phyloP scores from a whole-genome alignment of 208 protist genomes.

The Blechomonas ayalai region DNA sequence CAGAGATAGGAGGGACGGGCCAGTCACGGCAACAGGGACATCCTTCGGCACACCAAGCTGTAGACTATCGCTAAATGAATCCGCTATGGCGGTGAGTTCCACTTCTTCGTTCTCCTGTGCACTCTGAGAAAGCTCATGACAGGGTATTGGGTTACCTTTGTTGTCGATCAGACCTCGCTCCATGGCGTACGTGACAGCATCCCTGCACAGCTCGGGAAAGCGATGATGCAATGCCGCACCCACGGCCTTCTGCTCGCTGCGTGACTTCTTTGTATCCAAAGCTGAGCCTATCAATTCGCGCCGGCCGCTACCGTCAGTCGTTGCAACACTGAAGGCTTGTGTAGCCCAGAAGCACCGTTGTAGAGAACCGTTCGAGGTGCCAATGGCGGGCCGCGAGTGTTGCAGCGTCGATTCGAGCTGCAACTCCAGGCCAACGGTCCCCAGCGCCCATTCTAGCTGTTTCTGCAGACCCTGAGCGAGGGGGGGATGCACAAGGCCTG shows the following conservation, averaged over 20 bases:
- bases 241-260: constrained; percentile 55
- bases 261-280: constrained; percentile 49
- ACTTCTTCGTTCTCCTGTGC: too few species aligned
- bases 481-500: constrained; percentile 21
- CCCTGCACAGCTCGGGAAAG: constrained; percentile 28
- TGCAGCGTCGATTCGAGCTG: too few species aligned
- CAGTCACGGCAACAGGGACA: constrained; percentile 9
- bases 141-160: constrained; percentile 19
- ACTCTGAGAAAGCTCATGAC: too few species aligned
- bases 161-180: constrained; percentile 29
- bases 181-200: constrained; percentile 26
- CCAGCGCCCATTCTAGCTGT: constrained; percentile 40
- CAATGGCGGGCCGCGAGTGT: too few species aligned
- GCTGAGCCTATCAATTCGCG: constrained; percentile 17
- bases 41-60: constrained; percentile 9
- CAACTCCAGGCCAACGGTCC: too few species aligned
- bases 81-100: too few species aligned
- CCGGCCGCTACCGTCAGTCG: constrained; percentile 1
- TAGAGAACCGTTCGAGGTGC: too few species aligned
- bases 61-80: constrained; percentile 17
- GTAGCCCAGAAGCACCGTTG: constrained; percentile 26
- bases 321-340: constrained; percentile 18
- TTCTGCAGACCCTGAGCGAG: constrained; percentile 26
- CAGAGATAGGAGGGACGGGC: constrained; percentile 13
- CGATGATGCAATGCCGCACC: constrained; percentile 26